Conservation (phyloP, 495 filamentous ascomycete species). For the Lasiosphaeris hirsuta region DNA sequence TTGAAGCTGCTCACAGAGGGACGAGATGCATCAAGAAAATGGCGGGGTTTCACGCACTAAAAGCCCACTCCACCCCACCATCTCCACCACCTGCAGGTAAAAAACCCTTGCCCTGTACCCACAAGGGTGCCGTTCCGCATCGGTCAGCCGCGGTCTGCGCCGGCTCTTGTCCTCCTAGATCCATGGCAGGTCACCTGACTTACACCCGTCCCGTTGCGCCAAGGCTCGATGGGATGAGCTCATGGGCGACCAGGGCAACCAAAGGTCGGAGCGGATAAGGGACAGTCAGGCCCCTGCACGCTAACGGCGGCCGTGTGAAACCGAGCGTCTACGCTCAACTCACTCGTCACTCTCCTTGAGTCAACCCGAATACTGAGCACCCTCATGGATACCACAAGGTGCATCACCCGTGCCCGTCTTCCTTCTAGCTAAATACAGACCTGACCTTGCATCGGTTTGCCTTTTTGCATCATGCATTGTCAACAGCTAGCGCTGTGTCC, state of each 20-base stretch:
- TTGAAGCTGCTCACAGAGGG: not conserved
- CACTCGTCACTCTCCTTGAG: too few species aligned
- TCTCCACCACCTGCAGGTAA: not conserved
- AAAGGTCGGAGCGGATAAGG: too few species aligned
- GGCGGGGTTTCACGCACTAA: conserved; percentile 4
- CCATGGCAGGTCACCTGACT: not conserved
- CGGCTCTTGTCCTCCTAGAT: not conserved
- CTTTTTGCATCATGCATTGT: too few species aligned
- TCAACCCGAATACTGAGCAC: too few species aligned
- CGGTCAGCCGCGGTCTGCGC: not conserved
- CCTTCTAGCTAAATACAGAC: too few species aligned
- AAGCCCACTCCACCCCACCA: not conserved
- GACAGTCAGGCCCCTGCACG: too few species aligned
- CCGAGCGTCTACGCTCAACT: too few species aligned
- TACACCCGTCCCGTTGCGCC: not conserved
- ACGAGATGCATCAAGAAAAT: not conserved
- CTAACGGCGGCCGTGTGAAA: too few species aligned
- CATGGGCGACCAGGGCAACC: not conserved
- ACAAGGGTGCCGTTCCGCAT: not conserved
- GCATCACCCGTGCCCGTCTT: too few species aligned
- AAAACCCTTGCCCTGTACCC: not conserved
- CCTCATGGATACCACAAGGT: too few species aligned
- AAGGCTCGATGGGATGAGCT: not conserved
- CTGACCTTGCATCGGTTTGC: too few species aligned
- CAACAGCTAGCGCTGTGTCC: too few species aligned